These are phyloP conservation scores for Phaeophleospora eucalypticola DNA, from an alignment of 2,329 filamentous ascomycete genomes.

Conservation along the genomic window DNA sequence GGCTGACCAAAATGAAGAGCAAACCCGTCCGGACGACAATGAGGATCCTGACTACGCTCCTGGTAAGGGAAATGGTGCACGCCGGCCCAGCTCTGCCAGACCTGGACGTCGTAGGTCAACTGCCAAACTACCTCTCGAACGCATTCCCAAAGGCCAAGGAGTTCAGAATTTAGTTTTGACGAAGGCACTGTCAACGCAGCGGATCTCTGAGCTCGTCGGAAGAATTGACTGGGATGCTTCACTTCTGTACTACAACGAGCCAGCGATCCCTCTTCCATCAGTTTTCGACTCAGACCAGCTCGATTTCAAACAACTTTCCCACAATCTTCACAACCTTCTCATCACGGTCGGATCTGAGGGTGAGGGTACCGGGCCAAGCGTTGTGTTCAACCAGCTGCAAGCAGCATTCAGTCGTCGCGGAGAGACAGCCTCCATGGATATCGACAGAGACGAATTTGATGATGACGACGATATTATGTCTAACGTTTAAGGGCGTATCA, in stretches of 20 bases:
- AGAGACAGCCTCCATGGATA: not conserved
- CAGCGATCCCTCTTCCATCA: constrained; percentile 14
- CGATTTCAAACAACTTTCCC: constrained; percentile 11
- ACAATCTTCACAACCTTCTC: constrained; percentile 14
- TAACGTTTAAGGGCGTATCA: constrained; percentile 2
- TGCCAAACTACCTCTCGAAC: constrained; percentile 38
- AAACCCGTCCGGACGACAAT: constrained; percentile 3
- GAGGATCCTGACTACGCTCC: constrained; percentile 14
- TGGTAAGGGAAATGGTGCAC: not conserved
- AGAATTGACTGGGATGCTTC: constrained; percentile 16
- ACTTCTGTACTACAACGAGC: constrained; percentile 26
- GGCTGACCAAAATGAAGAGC: too few relatives aligned
- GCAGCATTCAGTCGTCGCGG: constrained; percentile 6
- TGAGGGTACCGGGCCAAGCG: constrained; percentile 1
- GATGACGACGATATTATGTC: constrained; percentile 15
- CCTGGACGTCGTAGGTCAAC: constrained; percentile 34
- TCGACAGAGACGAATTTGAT: not conserved
- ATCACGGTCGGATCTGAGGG: constrained; percentile 7
- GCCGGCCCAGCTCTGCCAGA: constrained; percentile 1
- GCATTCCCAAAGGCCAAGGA: constrained; percentile 28
- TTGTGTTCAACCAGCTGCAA: constrained; percentile 12
- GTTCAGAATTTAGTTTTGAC: constrained; percentile 18
- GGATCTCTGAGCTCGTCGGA: constrained; percentile 8
- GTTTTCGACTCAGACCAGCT: constrained; percentile 8
- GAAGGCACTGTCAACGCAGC: not conserved